Base-by-base conservation (phyloP, 495 filamentous ascomycete species). In the Saxophila tyrrhenica region DNA sequence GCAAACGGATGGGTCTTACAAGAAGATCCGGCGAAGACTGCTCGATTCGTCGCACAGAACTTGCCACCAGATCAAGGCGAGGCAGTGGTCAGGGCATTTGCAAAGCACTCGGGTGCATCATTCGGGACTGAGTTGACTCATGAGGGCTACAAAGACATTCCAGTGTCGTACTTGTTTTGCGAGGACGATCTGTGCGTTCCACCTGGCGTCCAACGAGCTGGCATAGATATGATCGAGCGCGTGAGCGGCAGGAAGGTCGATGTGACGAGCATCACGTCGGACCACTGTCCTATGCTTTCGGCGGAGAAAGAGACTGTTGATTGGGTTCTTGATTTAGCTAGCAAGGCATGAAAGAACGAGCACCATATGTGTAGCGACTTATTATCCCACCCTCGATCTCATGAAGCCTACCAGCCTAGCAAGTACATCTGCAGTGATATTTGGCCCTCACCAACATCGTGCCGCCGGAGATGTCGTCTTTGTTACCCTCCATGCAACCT, bases 131-230 rank as follows among this genome's bases (percentile, higher is more conserved):
- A 52, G 21, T 38, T 63, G 20, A 60, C 44, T 10, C 45, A 60
- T 51, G 43, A 57, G 16, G 57, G 57, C 9, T 63, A 51, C 35
- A 63, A 63, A 44, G 53, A 60, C 25, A 53, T 60, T 5, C 60
- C 60, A 23, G 57, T 54, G 5, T 60, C 60, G 21, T 63, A 63
- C 53, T 39, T 63, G 43, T 41, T 59, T 10, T 62, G 59, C 32
- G 45, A 47, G 23, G 45, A 46, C 29, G 59, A 62, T 38, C 24
- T 55, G 7, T 47, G 39, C 35, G 24, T 48, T 10, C 22, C 39
- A 10, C 45, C 56, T 0, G 29, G 41, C 0, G 15, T 52, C 5
- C 56, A 62, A 45, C 55, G 52, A 50, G 51, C 17, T 22, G 35
- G 20, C 1, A 60, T 63, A 41, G 57, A 42, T 29, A 47, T 54